Conservation (phyloP, 345 rosid species). For the Hirschfeldia incana region DNA sequence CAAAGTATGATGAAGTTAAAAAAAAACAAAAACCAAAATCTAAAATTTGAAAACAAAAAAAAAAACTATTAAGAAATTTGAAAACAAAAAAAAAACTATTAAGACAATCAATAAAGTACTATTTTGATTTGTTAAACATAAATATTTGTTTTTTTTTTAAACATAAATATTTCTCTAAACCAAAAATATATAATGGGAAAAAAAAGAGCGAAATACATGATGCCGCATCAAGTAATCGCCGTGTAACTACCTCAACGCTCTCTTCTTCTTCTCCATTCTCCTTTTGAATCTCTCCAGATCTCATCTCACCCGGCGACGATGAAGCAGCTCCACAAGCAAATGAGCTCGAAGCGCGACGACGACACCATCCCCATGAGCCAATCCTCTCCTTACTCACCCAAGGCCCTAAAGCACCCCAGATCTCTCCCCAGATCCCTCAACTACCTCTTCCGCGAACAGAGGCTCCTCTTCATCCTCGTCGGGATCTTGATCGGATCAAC, state of each 20-base stretch:
- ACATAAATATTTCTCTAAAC: not conserved
- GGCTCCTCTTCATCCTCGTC: slow-evolving; percentile 87
- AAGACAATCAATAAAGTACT: no score
- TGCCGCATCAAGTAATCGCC: slow-evolving; percentile 24
- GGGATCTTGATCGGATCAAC: slow-evolving; percentile 92
- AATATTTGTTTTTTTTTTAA: no score
- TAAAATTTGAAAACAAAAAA: no score
- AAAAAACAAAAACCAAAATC: no score
- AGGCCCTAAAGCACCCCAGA: slow-evolving; percentile 67
- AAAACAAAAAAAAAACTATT: no score
- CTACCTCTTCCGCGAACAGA: slow-evolving; percentile 83
- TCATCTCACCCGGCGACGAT: slow-evolving; percentile 40
- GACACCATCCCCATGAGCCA: slow-evolving; percentile 54
- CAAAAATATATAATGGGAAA: not conserved
- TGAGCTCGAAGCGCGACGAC: slow-evolving; percentile 69
- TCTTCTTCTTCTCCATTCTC: not conserved
- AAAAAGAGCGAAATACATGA: not conserved
- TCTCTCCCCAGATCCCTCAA: slow-evolving; percentile 89
- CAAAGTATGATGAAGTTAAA: no score
- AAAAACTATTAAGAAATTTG: no score
- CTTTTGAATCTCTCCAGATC: slow-evolving; percentile 15
- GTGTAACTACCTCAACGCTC: slow-evolving; percentile 23
- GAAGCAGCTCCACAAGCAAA: slow-evolving; percentile 90
- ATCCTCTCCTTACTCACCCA: slow-evolving; percentile 63
- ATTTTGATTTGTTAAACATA: no score